These are phyloP conservation scores for Piromyces finnis DNA, from an alignment of 192 early-diverging fungal species.

Conservation along the genomic window DNA sequence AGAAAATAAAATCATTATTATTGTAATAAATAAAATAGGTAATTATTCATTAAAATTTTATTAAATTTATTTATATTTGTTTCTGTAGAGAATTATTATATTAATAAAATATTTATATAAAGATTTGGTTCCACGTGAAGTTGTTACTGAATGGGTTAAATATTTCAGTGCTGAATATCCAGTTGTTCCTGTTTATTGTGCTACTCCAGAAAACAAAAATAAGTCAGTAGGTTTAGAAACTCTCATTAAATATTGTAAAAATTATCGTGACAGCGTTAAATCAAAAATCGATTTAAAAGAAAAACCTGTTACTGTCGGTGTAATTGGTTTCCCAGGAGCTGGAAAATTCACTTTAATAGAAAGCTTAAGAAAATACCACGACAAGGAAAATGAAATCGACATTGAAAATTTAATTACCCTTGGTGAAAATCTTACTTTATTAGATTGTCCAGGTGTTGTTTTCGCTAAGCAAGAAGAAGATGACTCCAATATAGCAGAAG, in stretches of 20 bases:
- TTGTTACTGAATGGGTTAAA: constrained; percentile 80
- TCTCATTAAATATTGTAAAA: constrained; percentile 84
- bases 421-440: not conserved
- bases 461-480: not conserved
- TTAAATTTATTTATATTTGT: no score
- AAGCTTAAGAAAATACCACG: not conserved
- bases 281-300: constrained; percentile 52
- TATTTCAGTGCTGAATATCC: constrained; percentile 94
- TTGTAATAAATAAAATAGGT: constrained; percentile 95
- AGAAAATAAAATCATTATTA: constrained; percentile 80
- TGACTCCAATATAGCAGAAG: not conserved
- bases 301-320: constrained; percentile 79
- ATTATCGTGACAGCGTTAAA: constrained; percentile 83
- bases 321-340: constrained; percentile 96
- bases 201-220: constrained; percentile 79
- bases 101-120: not conserved
- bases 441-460: not conserved
- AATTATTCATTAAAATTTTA: constrained; percentile 1
- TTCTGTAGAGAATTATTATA: no score
- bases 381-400: not conserved
- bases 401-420: not conserved
- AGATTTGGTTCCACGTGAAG: constrained; percentile 88
- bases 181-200: constrained; percentile 91
- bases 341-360: constrained; percentile 88
- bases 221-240: constrained; percentile 82